Conservation (phyloP, 371 early-diverging fungal species). For the Hamiltosporidium tvaerminnensis region DNA sequence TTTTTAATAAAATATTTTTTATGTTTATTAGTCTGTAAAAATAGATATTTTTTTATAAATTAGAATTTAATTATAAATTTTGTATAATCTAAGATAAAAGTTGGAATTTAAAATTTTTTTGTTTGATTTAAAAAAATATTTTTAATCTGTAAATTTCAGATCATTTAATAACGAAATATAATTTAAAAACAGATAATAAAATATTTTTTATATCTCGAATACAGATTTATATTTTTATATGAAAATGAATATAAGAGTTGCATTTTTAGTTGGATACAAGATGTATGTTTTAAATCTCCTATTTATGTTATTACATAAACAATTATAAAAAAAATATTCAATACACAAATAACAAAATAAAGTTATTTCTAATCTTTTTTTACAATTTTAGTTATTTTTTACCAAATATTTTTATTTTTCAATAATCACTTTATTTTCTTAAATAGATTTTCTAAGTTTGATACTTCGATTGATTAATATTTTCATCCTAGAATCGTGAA, state of each 20-base stretch:
- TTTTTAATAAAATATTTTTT: too few relatives aligned
- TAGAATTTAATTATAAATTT: too few relatives aligned
- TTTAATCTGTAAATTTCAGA: too few relatives aligned
- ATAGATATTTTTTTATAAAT: too few relatives aligned
- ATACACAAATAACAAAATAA: neutral
- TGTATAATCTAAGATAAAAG: too few relatives aligned
- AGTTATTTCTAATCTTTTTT: neutral
- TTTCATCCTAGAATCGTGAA: too few relatives aligned
- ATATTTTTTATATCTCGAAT: neutral
- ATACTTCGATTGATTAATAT: too few relatives aligned
- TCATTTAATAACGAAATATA: too few relatives aligned
- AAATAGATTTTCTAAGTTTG: neutral
- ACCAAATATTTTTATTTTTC: neutral
- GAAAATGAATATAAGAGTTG: neutral
- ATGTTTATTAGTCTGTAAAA: too few relatives aligned
- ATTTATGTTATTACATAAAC: neutral
- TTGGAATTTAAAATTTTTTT: too few relatives aligned
- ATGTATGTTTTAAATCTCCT: neutral
- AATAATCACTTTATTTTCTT: neutral
- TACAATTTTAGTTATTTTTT: neutral
- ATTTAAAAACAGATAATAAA: too few relatives aligned
- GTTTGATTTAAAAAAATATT: too few relatives aligned
- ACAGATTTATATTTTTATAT: neutral
- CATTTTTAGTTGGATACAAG: neutral
- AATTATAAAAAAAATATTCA: neutral